Conservation (phyloP, 2,329 filamentous ascomycete species). For the Penicillium olsonii region DNA sequence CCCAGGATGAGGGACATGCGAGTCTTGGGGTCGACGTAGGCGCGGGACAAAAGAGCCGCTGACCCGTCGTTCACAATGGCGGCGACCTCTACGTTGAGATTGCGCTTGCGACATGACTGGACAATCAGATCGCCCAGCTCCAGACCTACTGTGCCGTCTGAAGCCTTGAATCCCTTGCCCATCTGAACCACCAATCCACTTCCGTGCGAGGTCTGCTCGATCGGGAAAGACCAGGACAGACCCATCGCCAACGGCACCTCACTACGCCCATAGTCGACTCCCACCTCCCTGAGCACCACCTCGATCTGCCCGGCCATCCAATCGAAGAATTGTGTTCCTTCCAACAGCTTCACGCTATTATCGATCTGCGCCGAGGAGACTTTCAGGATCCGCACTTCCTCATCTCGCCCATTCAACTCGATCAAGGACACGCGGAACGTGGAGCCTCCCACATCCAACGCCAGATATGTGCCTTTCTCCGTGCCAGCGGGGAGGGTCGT, state of each 20-base stretch:
- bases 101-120: constrained; percentile 56
- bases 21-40: constrained; percentile 62
- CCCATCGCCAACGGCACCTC: constrained; percentile 56
- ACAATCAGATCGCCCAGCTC: constrained; percentile 63
- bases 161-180: constrained; percentile 66
- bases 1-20: constrained; percentile 66
- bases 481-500: constrained; percentile 61
- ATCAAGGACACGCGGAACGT: constrained; percentile 65
- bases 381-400: constrained; percentile 56
- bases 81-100: constrained; percentile 60
- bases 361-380: constrained; percentile 60
- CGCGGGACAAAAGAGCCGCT: constrained; percentile 62
- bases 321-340: constrained; percentile 62
- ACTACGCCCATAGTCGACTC: constrained; percentile 42
- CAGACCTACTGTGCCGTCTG: constrained; percentile 59
- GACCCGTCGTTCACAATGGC: constrained; percentile 67
- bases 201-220: constrained; percentile 63
- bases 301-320: constrained; percentile 66
- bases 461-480: constrained; percentile 62
- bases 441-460: constrained; percentile 67
- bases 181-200: constrained; percentile 61
- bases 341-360: constrained; percentile 55
- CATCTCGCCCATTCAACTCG: constrained; percentile 52
- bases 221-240: constrained; percentile 67
- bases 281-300: constrained; percentile 50